Conservation (phyloP, 2,329 filamentous ascomycete genomes). For the Fusarium avenaceum region DNA sequence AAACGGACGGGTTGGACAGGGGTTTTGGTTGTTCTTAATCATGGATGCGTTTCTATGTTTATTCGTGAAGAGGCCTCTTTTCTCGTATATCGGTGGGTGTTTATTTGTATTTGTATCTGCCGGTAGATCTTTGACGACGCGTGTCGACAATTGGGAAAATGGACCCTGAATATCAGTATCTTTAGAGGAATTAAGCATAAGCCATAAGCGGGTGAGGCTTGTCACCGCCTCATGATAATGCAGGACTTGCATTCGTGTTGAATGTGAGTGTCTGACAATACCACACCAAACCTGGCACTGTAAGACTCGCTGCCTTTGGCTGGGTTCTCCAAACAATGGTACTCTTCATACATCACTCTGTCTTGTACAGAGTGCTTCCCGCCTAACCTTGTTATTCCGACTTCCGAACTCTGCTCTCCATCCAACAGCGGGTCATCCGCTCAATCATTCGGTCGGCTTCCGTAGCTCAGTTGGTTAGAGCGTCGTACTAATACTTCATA, state of each 20-base stretch:
- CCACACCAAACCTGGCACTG: too few relatives aligned
- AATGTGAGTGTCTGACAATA: too few relatives aligned
- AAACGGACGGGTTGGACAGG: slow-evolving; percentile 22
- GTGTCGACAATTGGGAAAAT: slow-evolving; percentile 1
- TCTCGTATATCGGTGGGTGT: slow-evolving; percentile 26
- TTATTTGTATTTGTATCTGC: not conserved
- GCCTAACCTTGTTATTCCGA: not conserved
- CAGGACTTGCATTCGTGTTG: too few relatives aligned
- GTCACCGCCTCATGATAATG: not conserved
- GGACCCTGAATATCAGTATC: slow-evolving; percentile 36
- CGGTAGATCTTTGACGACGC: slow-evolving; percentile 15
- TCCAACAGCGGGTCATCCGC: not conserved
- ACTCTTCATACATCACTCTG: too few relatives aligned
- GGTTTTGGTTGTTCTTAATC: slow-evolving; percentile 11
- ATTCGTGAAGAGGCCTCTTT: slow-evolving; percentile 28
- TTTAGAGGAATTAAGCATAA: slow-evolving; percentile 9
- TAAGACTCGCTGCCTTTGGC: too few relatives aligned
- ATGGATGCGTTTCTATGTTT: slow-evolving; percentile 29
- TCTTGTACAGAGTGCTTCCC: too few relatives aligned
- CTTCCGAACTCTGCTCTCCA: not conserved
- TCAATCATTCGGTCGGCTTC: not conserved
- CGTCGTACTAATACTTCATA: slow-evolving; percentile 6
- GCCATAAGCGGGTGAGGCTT: slow-evolving; percentile 7
- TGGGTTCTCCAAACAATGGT: too few relatives aligned
- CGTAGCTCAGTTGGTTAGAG: slow-evolving; percentile 6